These are phyloP conservation scores for Candolleomyces efflorescens DNA, from an alignment of 768 basidiomycete genomes.

Conservation along the genomic window DNA sequence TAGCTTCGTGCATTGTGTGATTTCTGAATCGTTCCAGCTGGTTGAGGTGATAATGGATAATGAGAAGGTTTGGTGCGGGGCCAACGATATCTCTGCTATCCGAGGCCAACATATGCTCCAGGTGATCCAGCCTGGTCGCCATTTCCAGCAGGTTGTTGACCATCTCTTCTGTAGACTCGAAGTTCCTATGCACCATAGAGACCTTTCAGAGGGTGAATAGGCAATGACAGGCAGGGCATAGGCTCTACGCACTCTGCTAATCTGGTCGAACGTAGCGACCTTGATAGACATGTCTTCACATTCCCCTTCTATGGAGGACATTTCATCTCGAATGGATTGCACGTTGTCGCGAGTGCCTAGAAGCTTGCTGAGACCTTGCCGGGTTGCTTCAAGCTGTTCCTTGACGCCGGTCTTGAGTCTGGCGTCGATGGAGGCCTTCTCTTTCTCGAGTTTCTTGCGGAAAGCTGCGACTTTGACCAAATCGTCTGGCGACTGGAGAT, in stretches of 20 bases:
- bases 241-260: conserved; percentile 69
- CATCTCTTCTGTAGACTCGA: conserved; percentile 94
- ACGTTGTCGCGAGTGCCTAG: conserved; percentile 74
- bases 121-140: conserved; percentile 74
- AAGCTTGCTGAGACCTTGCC: conserved; percentile 82
- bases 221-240: not conserved
- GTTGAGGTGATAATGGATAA: conserved; percentile 88
- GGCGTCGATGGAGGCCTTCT: conserved; percentile 91
- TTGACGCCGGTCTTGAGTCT: conserved; percentile 88
- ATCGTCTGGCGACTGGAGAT: conserved; percentile 91
- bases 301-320: conserved; percentile 73
- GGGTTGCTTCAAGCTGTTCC: conserved; percentile 87
- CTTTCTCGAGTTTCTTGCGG: conserved; percentile 93
- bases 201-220: conserved; percentile 49
- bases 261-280: conserved; percentile 91
- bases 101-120: conserved; percentile 72
- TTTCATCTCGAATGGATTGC: conserved; percentile 80
- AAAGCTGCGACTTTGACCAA: conserved; percentile 84
- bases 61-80: conserved; percentile 82
- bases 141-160: conserved; percentile 92
- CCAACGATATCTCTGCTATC: conserved; percentile 81
- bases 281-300: conserved; percentile 71
- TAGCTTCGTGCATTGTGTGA: conserved; percentile 92
- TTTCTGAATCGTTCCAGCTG: conserved; percentile 93
- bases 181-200: conserved; percentile 92